These are phyloP conservation scores for Geosmithia putterillii DNA, from an alignment of 2,329 filamentous ascomycete genomes.

Conservation along the genomic window DNA sequence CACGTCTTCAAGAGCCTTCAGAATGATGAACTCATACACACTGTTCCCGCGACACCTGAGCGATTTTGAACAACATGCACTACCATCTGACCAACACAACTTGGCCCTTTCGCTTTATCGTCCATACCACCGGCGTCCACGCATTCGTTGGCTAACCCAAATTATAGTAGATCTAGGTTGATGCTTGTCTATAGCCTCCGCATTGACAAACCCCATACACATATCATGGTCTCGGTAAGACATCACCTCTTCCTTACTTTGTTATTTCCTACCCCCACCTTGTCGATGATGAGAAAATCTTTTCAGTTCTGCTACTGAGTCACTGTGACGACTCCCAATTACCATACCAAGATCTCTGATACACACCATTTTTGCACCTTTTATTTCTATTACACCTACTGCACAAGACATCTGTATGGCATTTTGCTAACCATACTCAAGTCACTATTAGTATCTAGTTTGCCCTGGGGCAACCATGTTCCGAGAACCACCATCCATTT, in stretches of 20 bases:
- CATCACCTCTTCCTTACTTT: background rate
- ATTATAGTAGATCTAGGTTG: background rate
- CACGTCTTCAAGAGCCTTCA: background rate
- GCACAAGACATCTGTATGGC: background rate
- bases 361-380: conserved; percentile 1
- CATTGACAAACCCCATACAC: background rate
- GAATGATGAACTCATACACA: conserved; percentile 42
- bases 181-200: background rate
- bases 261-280: conserved; percentile 3
- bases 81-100: conserved; percentile 51
- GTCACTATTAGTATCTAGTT: background rate
- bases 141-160: background rate
- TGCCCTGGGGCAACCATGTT: background rate
- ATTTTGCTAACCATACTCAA: background rate
- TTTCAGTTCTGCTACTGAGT: conserved; percentile 70
- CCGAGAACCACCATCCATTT: background rate
- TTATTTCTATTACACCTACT: background rate
- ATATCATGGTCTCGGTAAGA: background rate
- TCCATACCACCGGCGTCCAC: background rate
- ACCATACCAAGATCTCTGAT: conserved; percentile 53
- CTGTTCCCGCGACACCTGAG: conserved; percentile 52
- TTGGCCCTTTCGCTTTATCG: background rate
- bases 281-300: conserved; percentile 51
- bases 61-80: conserved; percentile 58
- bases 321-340: conserved; percentile 52